Evolutionary conservation across 1,284 basidiomycete genomes (phyloP).

Genomic region (Leccinum pachyderme): DNA sequence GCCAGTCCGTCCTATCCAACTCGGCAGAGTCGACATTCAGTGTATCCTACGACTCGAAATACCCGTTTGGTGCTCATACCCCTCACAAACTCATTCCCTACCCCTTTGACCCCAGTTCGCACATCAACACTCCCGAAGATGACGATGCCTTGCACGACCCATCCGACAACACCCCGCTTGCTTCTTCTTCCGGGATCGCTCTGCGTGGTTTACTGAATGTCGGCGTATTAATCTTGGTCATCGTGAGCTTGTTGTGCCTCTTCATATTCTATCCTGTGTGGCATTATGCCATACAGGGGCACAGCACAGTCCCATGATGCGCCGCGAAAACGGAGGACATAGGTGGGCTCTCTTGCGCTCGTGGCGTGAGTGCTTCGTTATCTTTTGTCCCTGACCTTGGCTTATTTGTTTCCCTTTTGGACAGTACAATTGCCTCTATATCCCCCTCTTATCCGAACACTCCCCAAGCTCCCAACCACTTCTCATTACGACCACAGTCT

Average conservation of each 20-base stretch:
- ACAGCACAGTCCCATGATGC: slow-evolving; percentile 11
- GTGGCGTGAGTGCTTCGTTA: slow-evolving; percentile 9
- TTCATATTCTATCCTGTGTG: slow-evolving; percentile 83
- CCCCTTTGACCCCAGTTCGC: slow-evolving; percentile 61
- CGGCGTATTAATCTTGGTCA: slow-evolving; percentile 50
- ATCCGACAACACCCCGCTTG: slow-evolving; percentile 31
- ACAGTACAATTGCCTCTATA: neutral
- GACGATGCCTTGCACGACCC: slow-evolving; percentile 64
- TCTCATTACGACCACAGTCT: slow-evolving; percentile 1
- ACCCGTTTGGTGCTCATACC: slow-evolving; percentile 46
- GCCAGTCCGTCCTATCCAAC: slow-evolving; percentile 42
- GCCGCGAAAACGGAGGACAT: neutral
- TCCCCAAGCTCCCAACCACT: slow-evolving; percentile 3
- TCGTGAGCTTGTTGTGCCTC: slow-evolving; percentile 51
- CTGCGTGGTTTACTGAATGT: slow-evolving; percentile 58
- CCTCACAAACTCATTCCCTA: slow-evolving; percentile 57
- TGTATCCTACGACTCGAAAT: slow-evolving; percentile 59
- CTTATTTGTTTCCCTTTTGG: neutral
- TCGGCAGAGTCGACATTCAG: slow-evolving; percentile 54
- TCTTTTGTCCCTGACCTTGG: neutral
- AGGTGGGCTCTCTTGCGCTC: neutral
- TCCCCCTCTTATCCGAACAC: slow-evolving; percentile 1
- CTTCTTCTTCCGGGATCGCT: slow-evolving; percentile 37
- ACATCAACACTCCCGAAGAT: slow-evolving; percentile 62
- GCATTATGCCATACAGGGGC: slow-evolving; percentile 14